Base-by-base conservation (phyloP, 495 filamentous ascomycete genomes). In the Trichoderma parareesei region DNA sequence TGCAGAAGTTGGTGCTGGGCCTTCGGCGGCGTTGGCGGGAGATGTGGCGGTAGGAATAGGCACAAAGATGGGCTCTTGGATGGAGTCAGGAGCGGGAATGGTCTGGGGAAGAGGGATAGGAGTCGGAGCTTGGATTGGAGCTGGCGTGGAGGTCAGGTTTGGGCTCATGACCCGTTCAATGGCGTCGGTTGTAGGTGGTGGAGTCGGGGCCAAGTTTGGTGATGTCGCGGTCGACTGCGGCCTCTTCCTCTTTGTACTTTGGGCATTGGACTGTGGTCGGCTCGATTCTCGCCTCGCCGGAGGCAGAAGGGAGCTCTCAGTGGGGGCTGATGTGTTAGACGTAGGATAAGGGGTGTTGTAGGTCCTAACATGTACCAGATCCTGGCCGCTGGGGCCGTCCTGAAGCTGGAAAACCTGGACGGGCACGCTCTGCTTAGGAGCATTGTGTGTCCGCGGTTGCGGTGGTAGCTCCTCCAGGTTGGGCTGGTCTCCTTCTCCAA, bases 401-500 rank as follows among this genome's bases (percentile, higher is more conserved):
- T 71, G 53, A 5, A 61, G 35, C 41, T 43, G 55, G 42, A 65
- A 65, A 16, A 65, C 57, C 42, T 65, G 64, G 0, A 48, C 27
- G 18, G 64, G 53, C 43, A 65, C 62, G 43, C 38, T 53, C 7
- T 64, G 43, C 27, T 18, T 64, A 16, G 43, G 62, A 10, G 69
- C 61, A 18, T 69, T 67, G 20, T 70, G 63, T n/a, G 46, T 61
- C 38, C 67, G 69, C 6, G 20, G 67, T 59, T 60, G 65, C 14
- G 18, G 60, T 13, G 71, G 60, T 3, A 72, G 57, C 49, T 70
- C 61, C 38, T 67, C 67, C 38, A 73, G 37, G 2, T 69, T 44
- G 2, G 70, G 66, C 6, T 10, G 62, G n/a, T 37, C 69, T 42
- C 77, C 77, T 46, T 81, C 79, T 16, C 77, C 79, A 60, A 80